Evolutionary conservation across 306 rosid species (phyloP).

Genomic region (Inga laurina): DNA sequence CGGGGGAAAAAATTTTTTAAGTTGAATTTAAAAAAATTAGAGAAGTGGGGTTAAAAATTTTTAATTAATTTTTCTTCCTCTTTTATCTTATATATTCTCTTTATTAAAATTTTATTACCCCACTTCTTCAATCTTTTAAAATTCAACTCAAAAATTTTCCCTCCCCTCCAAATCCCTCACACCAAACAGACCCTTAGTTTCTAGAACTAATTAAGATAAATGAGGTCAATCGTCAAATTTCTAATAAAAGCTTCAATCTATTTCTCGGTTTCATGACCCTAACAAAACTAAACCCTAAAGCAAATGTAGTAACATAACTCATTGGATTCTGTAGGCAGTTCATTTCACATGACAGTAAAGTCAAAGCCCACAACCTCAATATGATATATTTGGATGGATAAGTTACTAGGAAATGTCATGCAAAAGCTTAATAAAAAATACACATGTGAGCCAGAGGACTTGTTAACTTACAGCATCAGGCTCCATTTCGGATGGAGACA

Average conservation of each 20-base stretch:
- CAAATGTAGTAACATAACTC: not conserved
- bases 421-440: not conserved
- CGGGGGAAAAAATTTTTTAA: no score
- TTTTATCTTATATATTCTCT: no score
- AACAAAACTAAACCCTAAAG: not conserved
- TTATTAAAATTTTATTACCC: no score
- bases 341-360: not conserved
- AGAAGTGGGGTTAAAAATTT: no score
- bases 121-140: no score
- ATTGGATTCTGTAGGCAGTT: not conserved
- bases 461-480: constrained; percentile 68
- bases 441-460: not conserved
- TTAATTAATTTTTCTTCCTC: no score
- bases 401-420: constrained; percentile 4
- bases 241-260: not conserved
- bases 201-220: not conserved
- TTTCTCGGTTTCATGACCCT: not conserved
- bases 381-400: constrained; percentile 6
- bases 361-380: not conserved
- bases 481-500: constrained; percentile 73
- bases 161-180: no score
- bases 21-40: no score
- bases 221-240: not conserved
- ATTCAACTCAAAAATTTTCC: no score
- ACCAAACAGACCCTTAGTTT: no score